Percentiles rank a stretch among this genome's conserved stretches.
Conservation (phyloP, 2,329 filamentous ascomycete genomes). For the Exophiala sp. region DNA sequence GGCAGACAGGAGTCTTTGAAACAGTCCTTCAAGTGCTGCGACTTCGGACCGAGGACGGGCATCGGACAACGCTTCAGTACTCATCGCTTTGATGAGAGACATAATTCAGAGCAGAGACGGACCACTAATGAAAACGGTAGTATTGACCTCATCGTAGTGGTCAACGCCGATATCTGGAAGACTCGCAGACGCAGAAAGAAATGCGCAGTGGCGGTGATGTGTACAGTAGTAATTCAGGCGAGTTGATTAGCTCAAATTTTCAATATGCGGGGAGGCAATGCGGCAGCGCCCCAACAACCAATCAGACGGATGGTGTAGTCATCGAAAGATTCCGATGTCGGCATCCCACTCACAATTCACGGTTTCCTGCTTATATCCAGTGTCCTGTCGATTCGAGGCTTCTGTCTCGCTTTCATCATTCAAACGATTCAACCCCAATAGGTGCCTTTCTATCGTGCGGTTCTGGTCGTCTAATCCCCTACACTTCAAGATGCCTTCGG, state of each 20-base stretch:
- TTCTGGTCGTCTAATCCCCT: background rate
- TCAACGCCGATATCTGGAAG: background rate
- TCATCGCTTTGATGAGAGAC: no score
- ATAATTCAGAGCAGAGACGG: no score
- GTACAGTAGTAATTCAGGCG: background rate
- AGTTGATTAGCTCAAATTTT: background rate
- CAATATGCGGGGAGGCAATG: background rate
- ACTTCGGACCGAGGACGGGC: no score
- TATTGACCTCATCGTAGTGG: no score
- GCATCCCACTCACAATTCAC: constrained; percentile 2
- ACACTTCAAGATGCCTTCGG: constrained; percentile 64
- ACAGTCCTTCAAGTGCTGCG: no score
- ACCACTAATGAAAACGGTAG: no score
- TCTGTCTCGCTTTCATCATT: background rate
- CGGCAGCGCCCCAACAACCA: constrained; percentile 1
- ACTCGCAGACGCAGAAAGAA: background rate
- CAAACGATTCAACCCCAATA: background rate
- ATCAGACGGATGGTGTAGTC: constrained; percentile 17
- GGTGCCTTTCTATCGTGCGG: background rate
- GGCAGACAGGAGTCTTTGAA: no score
- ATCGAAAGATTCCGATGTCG: constrained; percentile 19
- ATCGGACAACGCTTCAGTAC: no score
- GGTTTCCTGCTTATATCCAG: constrained; percentile 16
- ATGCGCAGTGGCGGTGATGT: background rate
- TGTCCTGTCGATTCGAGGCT: constrained; percentile 11